A percentile compares a stretch with the other conserved stretches of the same genome.
Conservation (phyloP, 78 protist genomes). For the Isochrysis galbana region DNA sequence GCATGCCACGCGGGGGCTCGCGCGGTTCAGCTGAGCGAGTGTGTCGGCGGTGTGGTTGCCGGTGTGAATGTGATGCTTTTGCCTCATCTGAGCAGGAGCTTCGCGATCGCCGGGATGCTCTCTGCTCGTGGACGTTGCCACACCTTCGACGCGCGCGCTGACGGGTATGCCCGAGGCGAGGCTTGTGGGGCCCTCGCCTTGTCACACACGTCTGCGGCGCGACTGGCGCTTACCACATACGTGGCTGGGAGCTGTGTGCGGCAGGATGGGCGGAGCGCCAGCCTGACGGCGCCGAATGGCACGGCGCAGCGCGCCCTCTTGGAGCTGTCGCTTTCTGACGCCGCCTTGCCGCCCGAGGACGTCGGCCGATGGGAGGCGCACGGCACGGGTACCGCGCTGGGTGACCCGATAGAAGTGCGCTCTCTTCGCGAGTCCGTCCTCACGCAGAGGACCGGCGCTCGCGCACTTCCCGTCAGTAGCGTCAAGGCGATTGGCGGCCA, state of each 20-base stretch:
- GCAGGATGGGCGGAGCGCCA: constrained; percentile 63
- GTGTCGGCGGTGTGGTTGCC: neutral
- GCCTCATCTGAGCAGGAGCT: neutral
- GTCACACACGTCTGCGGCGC: neutral
- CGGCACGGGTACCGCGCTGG: constrained; percentile 56
- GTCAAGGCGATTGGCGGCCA: constrained; percentile 14
- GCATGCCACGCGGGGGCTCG: constrained; percentile 63
- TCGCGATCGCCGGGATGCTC: constrained; percentile 56
- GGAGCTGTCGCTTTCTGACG: constrained; percentile 36
- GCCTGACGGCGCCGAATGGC: constrained; percentile 65
- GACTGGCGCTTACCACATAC: neutral
- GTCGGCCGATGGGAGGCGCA: constrained; percentile 42
- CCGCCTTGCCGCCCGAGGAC: constrained; percentile 22
- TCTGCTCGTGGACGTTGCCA: constrained; percentile 67
- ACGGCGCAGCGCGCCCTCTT: constrained; percentile 68
- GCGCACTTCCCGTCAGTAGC: neutral
- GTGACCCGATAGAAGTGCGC: constrained; percentile 60
- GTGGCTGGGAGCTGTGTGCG: neutral
- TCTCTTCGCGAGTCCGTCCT: neutral
- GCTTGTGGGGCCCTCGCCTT: constrained; percentile 71
- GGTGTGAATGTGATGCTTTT: neutral
- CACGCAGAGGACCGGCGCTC: neutral
- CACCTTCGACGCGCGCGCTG: constrained; percentile 72
- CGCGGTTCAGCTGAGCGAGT: neutral
- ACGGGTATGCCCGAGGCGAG: constrained; percentile 86